These are phyloP conservation scores for Brachypodium distachyon DNA, from an alignment of 202 grass and related monocot species.

Conservation along the genomic window DNA sequence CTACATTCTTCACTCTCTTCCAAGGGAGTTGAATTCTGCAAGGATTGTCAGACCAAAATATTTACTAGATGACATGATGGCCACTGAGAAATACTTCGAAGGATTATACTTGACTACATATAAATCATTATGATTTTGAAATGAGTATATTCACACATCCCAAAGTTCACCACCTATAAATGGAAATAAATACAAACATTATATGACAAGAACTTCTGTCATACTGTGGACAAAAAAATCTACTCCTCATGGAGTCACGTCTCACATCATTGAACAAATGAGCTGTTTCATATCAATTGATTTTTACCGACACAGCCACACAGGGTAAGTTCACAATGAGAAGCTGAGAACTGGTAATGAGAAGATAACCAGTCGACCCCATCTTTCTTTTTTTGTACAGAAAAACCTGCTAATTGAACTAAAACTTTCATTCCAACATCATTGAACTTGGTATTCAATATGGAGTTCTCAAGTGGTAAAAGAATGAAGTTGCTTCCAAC, in stretches of 20 bases:
- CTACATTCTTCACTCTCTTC: constrained; percentile 55
- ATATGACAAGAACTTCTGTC: neutral
- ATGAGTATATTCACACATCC: neutral
- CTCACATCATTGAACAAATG: neutral
- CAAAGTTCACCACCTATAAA: neutral
- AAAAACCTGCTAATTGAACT: neutral
- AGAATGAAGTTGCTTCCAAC: neutral
- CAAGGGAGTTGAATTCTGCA: constrained; percentile 39
- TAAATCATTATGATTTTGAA: neutral
- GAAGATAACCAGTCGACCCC: neutral
- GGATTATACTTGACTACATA: neutral
- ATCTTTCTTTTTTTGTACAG: neutral
- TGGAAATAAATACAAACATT: neutral
- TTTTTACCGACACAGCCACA: neutral
- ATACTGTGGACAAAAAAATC: neutral
- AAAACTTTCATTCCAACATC: neutral
- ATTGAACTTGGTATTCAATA: neutral
- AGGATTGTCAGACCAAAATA: neutral
- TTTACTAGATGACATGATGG: constrained; percentile 4
- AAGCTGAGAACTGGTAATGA: neutral
- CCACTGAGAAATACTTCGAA: neutral
- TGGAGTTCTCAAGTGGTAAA: neutral
- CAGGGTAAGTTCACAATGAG: neutral
- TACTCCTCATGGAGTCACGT: neutral
- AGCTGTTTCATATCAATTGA: neutral